phyloP scores from a whole-genome alignment of 495 filamentous ascomycete species.

The Aspergillus homomorphus region DNA sequence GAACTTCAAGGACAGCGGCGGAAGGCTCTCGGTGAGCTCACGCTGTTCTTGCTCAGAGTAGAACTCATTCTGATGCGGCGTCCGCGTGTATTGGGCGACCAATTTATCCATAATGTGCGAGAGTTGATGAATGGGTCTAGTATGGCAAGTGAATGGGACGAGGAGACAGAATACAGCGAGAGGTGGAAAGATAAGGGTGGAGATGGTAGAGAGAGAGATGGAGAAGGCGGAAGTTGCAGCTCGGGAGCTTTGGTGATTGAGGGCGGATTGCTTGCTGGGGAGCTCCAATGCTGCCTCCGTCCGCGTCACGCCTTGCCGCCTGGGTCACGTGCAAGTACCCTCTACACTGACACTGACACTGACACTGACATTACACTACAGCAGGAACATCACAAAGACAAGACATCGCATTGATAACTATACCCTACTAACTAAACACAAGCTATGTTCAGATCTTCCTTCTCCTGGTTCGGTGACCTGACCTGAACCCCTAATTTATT shows the following conservation, averaged over 20 bases:
- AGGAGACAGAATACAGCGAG: neutral
- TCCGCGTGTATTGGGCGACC: slow-evolving; percentile 81
- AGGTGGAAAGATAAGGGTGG: slow-evolving; percentile 6
- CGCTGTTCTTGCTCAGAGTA: slow-evolving; percentile 71
- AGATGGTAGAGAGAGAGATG: slow-evolving; percentile 18
- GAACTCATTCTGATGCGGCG: slow-evolving; percentile 67
- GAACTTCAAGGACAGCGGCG: slow-evolving; percentile 83
- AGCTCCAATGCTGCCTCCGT: slow-evolving; percentile 30
- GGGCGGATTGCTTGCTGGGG: slow-evolving; percentile 34
- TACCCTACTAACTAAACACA: neutral
- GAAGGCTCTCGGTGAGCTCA: slow-evolving; percentile 63
- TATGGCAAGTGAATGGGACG: neutral
- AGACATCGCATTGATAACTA: neutral
- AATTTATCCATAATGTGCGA: slow-evolving; percentile 77
- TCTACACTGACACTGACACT: slow-evolving; percentile 4
- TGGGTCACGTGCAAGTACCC: slow-evolving; percentile 37
- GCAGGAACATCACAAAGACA: too few species aligned
- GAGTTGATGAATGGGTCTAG: slow-evolving; percentile 8
- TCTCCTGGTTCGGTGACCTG: too few species aligned
- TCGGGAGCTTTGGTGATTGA: slow-evolving; percentile 19
- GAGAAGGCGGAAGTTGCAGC: slow-evolving; percentile 18
- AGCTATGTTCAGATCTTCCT: neutral
- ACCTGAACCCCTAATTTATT: too few species aligned
- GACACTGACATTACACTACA: too few species aligned
- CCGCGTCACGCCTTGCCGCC: slow-evolving; percentile 46